phyloP scores from a whole-genome alignment of 2,329 filamentous ascomycete genomes.

The Aspergillus arachidicola region DNA sequence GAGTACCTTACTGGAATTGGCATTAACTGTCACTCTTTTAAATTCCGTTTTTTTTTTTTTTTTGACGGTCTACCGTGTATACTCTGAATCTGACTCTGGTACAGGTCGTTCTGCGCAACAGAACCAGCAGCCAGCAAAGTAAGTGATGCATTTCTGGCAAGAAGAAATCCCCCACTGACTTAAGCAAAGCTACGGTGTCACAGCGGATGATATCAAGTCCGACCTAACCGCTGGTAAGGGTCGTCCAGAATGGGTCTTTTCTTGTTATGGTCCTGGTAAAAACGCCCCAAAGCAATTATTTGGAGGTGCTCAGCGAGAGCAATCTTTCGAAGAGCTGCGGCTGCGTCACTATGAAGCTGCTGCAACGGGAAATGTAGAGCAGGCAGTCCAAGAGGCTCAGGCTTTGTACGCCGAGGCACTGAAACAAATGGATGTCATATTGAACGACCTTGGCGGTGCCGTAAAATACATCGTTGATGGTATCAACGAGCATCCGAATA shows the following conservation, averaged over 20 bases:
- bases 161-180: constrained; percentile 20
- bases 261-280: constrained; percentile 77
- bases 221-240: constrained; percentile 67
- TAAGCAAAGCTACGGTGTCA: constrained; percentile 54
- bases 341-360: constrained; percentile 68
- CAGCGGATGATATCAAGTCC: constrained; percentile 60
- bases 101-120: constrained; percentile 25
- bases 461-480: constrained; percentile 68
- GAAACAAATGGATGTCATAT: constrained; percentile 71
- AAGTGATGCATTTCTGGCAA: constrained; percentile 17
- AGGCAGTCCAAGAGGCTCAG: constrained; percentile 55
- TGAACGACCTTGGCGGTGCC: constrained; percentile 71
- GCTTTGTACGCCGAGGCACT: constrained; percentile 65
- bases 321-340: constrained; percentile 86
- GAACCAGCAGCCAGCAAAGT: constrained; percentile 27
- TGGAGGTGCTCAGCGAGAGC: constrained; percentile 75
- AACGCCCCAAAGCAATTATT: constrained; percentile 82
- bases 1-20: background rate
- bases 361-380: constrained; percentile 61
- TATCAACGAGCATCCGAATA: constrained; percentile 73
- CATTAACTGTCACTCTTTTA: background rate
- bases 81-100: constrained; percentile 1
- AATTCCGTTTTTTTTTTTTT: background rate
- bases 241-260: constrained; percentile 81
- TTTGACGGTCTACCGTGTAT: background rate